These are phyloP conservation scores for Nigrospora oryzae DNA, from an alignment of 2,329 filamentous ascomycete genomes.

Conservation along the genomic window DNA sequence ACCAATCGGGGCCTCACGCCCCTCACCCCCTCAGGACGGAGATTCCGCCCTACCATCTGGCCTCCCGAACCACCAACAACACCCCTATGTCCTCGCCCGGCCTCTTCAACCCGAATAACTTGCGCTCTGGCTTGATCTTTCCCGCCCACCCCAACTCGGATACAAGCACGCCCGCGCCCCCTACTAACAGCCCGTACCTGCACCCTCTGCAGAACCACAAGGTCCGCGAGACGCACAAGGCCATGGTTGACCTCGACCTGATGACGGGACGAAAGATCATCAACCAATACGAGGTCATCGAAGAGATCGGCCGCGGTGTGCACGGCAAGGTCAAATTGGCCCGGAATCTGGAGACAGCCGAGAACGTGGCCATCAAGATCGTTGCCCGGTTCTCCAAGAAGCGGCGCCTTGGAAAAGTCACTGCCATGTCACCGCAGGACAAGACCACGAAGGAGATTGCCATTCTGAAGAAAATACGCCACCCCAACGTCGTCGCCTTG, in stretches of 20 bases:
- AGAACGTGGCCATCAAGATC: constrained; percentile 95
- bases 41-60: constrained; percentile 27
- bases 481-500: constrained; percentile 92
- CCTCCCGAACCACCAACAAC: constrained; percentile 41
- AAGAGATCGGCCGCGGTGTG: constrained; percentile 90
- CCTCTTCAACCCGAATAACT: constrained; percentile 46
- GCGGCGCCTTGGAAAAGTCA: constrained; percentile 79
- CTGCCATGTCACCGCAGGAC: constrained; percentile 54
- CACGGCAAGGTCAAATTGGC: constrained; percentile 98
- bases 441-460: constrained; percentile 95
- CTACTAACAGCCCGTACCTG: constrained; percentile 50
- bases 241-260: constrained; percentile 80
- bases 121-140: constrained; percentile 30
- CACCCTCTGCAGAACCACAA: constrained; percentile 65
- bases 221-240: constrained; percentile 81
- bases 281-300: constrained; percentile 95
- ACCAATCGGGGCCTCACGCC: constrained; percentile 16
- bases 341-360: constrained; percentile 64
- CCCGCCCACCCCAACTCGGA: constrained; percentile 40
- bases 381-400: constrained; percentile 94
- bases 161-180: constrained; percentile 40
- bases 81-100: constrained; percentile 54
- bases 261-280: constrained; percentile 90
- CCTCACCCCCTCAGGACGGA: constrained; percentile 26
- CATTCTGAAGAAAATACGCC: constrained; percentile 95